phyloP scores from a whole-genome alignment of 2,329 filamentous ascomycete species.

The Fusarium incarnatum region DNA sequence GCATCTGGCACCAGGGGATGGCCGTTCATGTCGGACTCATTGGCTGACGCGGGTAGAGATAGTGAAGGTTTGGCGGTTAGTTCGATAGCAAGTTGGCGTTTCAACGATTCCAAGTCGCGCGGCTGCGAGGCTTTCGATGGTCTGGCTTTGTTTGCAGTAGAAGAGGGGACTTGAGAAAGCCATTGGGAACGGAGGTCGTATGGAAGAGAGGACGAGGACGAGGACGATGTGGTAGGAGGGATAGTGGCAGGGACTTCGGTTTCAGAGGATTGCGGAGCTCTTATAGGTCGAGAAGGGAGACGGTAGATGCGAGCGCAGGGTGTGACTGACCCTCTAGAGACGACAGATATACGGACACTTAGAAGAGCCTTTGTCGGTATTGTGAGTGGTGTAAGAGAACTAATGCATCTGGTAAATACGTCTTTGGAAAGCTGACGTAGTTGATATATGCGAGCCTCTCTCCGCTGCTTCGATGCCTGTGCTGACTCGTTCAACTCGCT shows the following conservation, averaged over 20 bases:
- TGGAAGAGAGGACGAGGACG: constrained; percentile 49
- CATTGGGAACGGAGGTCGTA: constrained; percentile 73
- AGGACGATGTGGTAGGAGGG: constrained; percentile 43
- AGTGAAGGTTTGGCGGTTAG: constrained; percentile 55
- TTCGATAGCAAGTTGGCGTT: constrained; percentile 60
- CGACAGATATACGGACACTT: constrained; percentile 74
- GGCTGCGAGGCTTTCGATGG: constrained; percentile 29
- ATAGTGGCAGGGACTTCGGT: constrained; percentile 62
- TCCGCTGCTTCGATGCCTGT: neutral
- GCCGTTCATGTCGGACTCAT: constrained; percentile 56
- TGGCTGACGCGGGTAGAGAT: constrained; percentile 52
- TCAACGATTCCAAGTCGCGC: constrained; percentile 53
- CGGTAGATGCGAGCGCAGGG: constrained; percentile 87
- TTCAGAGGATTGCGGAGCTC: constrained; percentile 47
- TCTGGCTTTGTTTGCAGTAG: neutral
- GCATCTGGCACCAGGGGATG: constrained; percentile 78
- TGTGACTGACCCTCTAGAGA: constrained; percentile 76
- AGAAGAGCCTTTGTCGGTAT: constrained; percentile 59
- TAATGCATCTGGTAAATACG: constrained; percentile 50
- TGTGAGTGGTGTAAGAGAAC: constrained; percentile 30
- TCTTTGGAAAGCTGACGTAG: constrained; percentile 44
- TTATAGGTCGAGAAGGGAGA: constrained; percentile 62
- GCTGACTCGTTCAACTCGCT: constrained; percentile 13
- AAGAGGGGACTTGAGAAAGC: constrained; percentile 67
- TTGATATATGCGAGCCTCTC: constrained; percentile 18